Conservation (phyloP, 2,329 filamentous ascomycete genomes). For the Apiospora arundinis region DNA sequence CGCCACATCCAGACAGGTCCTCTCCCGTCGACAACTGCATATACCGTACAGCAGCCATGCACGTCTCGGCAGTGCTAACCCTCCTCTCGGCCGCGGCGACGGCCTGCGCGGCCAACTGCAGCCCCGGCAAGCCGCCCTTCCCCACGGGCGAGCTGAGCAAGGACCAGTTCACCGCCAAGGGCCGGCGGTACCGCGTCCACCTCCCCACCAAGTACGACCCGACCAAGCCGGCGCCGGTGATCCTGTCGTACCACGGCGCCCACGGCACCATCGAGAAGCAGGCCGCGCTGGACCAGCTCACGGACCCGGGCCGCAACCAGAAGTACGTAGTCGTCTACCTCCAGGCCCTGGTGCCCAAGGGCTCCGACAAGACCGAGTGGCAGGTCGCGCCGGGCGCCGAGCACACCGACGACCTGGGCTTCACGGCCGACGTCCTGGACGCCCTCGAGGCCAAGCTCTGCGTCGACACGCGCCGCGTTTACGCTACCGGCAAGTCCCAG, state of each 20-base stretch:
- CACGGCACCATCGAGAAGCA: slow-evolving; percentile 31
- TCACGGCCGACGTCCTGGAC: slow-evolving; percentile 27
- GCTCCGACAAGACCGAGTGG: slow-evolving; percentile 23
- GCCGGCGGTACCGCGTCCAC: slow-evolving; percentile 33
- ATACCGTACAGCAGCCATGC: not conserved
- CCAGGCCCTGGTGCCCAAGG: slow-evolving; percentile 28
- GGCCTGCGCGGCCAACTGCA: not conserved
- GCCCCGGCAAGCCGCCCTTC: slow-evolving; percentile 7
- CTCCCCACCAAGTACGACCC: slow-evolving; percentile 31
- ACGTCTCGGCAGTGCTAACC: not conserved
- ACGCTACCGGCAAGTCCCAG: slow-evolving; percentile 29
- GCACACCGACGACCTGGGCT: slow-evolving; percentile 25
- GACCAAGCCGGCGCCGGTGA: slow-evolving; percentile 30
- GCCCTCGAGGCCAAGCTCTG: slow-evolving; percentile 29
- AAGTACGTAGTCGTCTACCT: slow-evolving; percentile 35
- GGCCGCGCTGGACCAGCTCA: slow-evolving; percentile 30
- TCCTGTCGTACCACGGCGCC: slow-evolving; percentile 36
- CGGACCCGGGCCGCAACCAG: slow-evolving; percentile 30
- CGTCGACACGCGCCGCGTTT: slow-evolving; percentile 28
- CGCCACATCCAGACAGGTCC: too few species aligned
- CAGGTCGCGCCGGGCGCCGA: slow-evolving; percentile 25
- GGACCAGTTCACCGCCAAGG: slow-evolving; percentile 28
- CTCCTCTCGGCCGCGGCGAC: not conserved
- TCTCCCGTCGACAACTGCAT: not conserved
- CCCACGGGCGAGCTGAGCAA: slow-evolving; percentile 16